These are phyloP conservation scores for Periconia sp. DNA, from an alignment of 2,329 filamentous ascomycete species.

Conservation along the genomic window DNA sequence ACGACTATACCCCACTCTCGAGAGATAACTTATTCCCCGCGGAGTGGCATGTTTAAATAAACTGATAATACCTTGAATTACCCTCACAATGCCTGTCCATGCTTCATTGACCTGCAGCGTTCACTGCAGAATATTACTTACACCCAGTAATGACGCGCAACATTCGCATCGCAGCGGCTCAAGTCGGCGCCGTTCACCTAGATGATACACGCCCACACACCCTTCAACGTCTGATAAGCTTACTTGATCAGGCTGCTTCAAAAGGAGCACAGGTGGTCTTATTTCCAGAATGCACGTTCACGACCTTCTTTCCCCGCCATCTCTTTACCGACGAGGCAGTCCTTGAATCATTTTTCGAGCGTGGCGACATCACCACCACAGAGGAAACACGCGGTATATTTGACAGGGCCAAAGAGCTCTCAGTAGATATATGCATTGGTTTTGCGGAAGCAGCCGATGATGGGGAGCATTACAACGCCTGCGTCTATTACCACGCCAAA, in stretches of 20 bases:
- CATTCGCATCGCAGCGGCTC: conserved; percentile 54
- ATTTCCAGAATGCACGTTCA: conserved; percentile 57
- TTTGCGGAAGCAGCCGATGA: conserved; percentile 52
- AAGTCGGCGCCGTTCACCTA: conserved; percentile 53
- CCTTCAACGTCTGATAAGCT: conserved; percentile 49
- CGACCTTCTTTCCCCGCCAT: conserved; percentile 58
- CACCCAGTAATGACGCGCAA: conserved; percentile 36
- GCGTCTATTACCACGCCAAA: conserved; percentile 21
- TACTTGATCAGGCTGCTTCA: conserved; percentile 50
- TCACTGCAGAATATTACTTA: neutral
- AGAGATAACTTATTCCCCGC: neutral
- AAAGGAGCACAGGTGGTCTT: conserved; percentile 52
- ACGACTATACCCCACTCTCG: neutral
- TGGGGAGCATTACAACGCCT: conserved; percentile 33
- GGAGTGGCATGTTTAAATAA: neutral
- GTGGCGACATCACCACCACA: conserved; percentile 42
- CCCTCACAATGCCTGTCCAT: neutral
- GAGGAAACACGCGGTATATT: conserved; percentile 51
- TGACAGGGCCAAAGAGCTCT: conserved; percentile 48
- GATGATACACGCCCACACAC: conserved; percentile 43
- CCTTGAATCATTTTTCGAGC: conserved; percentile 54
- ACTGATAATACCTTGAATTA: neutral
- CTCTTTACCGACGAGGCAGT: conserved; percentile 49
- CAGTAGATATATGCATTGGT: conserved; percentile 55
- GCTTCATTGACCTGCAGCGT: neutral